Evolutionary conservation across 1,284 basidiomycete species (phyloP).

Genomic region (Ustilago crameri): DNA sequence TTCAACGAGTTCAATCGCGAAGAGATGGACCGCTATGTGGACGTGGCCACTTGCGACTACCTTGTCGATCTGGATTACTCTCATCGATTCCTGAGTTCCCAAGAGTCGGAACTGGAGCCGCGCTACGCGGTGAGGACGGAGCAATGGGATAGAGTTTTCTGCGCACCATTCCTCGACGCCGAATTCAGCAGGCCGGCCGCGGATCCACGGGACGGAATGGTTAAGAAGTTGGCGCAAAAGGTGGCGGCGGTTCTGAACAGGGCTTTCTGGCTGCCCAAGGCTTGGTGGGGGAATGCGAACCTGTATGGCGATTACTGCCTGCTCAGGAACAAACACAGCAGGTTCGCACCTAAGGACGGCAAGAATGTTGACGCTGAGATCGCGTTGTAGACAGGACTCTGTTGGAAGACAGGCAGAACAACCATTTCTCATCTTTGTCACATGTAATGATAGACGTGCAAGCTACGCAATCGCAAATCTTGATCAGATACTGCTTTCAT

Average conservation of each 20-base stretch:
- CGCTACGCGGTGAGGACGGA: conserved; percentile 30
- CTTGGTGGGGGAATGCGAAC: conserved; percentile 39
- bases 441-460: too few species aligned
- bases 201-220: conserved; percentile 6
- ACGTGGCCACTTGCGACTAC: conserved; percentile 56
- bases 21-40: conserved; percentile 82
- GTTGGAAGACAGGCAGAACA: too few species aligned
- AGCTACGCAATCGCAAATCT: too few species aligned
- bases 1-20: conserved; percentile 91
- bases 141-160: conserved; percentile 53
- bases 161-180: conserved; percentile 59
- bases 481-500: too few species aligned
- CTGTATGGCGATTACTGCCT: conserved; percentile 61
- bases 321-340: conserved; percentile 30
- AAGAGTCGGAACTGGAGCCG: conserved; percentile 42
- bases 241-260: conserved; percentile 45
- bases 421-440: too few species aligned
- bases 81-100: conserved; percentile 33
- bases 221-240: conserved; percentile 6
- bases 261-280: conserved; percentile 55
- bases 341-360: conserved; percentile 1
- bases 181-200: conserved; percentile 41
- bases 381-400: too few species aligned
- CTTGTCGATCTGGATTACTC: conserved; percentile 59
- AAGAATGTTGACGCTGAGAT: neutral